Evolutionary conservation across 805 yeast species (phyloP), one percentile per base, ranked within the genome.

Genomic region (Metschnikowia rubicola): DNA sequence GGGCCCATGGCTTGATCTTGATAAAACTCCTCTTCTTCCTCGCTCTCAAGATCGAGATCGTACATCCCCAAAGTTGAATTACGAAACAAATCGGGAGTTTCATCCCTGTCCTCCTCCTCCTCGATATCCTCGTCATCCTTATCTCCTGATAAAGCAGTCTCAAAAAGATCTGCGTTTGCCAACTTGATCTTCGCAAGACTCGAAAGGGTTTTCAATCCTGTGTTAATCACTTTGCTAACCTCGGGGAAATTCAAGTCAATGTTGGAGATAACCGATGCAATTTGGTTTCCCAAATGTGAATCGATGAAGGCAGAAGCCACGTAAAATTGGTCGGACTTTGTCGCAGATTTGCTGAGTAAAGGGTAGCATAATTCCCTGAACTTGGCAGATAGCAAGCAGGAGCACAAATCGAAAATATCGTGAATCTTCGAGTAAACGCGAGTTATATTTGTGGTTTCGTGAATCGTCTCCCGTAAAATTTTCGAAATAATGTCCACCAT

Each of bases 21-120:
- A 35, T 62, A 65, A 39, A 59, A 65, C 26, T 74, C 79, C n/a
- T 72, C 80, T 8, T 78, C 83, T 10, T 79, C 85, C 31, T 82
- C 86, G 37, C 79, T 79, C 52, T 81, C 85, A 32, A 79, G 76
- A 43, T 84, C 94, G 35, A 87, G 83, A 57, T 92, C 97, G 62
- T 86, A 92, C 95, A 92, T 91, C 1, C 97, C 97, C 35, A 92
- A 72, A 0, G 97, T 88, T 0, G 97, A 91, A 61, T 94, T 91
- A 35, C 85, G 73, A 65, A 92, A 82, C 59, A 91, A 71, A 62
- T 91, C 91, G 0, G 96, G 90, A 0, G 90, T 80, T 44, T 88
- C 92, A 44, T 86, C 95, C 30, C 75, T 61, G 29, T 73, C 68
- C 33, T 84, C 88, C 28, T 77, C 81, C n/a, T 81, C 87, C 34